phyloP scores from a whole-genome alignment of 306 rosid species.

The Prinsepia uniflora region DNA sequence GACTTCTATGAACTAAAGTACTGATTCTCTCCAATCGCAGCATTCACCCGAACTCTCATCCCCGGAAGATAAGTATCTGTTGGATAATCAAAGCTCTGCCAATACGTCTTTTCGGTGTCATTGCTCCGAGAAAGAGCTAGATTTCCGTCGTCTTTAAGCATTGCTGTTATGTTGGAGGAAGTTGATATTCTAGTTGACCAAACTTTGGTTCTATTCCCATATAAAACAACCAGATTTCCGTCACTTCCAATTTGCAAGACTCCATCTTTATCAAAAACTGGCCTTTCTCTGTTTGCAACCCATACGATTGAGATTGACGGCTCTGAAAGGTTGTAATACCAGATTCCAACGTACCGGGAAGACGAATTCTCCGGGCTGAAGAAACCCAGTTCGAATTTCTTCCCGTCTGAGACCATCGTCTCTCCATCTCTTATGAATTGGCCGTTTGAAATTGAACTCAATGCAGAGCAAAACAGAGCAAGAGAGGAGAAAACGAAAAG shows the following conservation, averaged over 20 bases:
- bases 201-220: slow-evolving; percentile 23
- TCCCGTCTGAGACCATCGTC: slow-evolving; percentile 30
- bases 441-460: slow-evolving; percentile 29
- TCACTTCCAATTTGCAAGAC: slow-evolving; percentile 32
- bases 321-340: slow-evolving; percentile 43
- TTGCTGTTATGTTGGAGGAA: slow-evolving; percentile 19
- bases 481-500: slow-evolving; percentile 23
- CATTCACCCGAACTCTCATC: slow-evolving; percentile 43
- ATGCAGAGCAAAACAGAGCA: slow-evolving; percentile 33
- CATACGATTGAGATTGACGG: slow-evolving; percentile 24
- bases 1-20: slow-evolving; percentile 71
- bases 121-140: slow-evolving; percentile 34
- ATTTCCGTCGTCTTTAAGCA: slow-evolving; percentile 40
- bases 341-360: slow-evolving; percentile 59
- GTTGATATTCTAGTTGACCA: slow-evolving; percentile 46
- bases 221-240: slow-evolving; percentile 49
- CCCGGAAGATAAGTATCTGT: slow-evolving; percentile 67
- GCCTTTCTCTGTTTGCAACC: slow-evolving; percentile 69
- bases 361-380: slow-evolving; percentile 38
- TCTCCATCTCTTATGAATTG: slow-evolving; percentile 32
- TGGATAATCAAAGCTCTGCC: slow-evolving; percentile 68
- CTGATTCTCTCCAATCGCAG: slow-evolving; percentile 24
- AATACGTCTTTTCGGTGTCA: not conserved
- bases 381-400: slow-evolving; percentile 60
- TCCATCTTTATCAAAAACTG: slow-evolving; percentile 41